Evolutionary conservation across 176 grass and related monocot genomes (phyloP).

Genomic region (Aegilops sharonensis): DNA sequence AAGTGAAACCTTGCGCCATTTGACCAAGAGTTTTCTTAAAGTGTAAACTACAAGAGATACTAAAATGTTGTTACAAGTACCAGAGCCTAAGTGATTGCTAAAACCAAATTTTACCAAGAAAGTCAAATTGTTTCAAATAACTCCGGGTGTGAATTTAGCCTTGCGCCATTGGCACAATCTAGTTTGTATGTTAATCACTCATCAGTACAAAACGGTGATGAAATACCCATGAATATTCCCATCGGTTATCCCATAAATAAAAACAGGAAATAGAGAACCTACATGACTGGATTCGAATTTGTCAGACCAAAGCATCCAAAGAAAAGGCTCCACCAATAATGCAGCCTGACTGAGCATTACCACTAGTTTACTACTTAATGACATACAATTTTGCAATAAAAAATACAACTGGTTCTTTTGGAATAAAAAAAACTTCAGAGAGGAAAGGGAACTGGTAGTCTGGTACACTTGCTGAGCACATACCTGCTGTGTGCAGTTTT

Average conservation of each 20-base stretch:
- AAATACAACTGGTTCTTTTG: background rate
- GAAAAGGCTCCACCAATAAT: background rate
- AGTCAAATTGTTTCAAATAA: too few relatives aligned
- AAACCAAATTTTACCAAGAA: too few relatives aligned
- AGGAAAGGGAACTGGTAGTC: conserved; percentile 15
- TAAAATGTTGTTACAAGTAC: too few relatives aligned
- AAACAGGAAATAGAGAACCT: background rate
- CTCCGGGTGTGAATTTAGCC: too few relatives aligned
- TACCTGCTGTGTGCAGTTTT: conserved; percentile 38
- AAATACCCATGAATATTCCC: background rate
- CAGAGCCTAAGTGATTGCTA: too few relatives aligned
- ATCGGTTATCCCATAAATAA: background rate
- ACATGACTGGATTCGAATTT: conserved; percentile 8
- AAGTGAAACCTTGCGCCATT: too few relatives aligned
- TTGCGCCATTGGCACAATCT: too few relatives aligned
- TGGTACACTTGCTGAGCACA: conserved; percentile 17
- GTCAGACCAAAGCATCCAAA: conserved; percentile 2
- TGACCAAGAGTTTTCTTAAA: too few relatives aligned
- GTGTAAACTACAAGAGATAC: too few relatives aligned
- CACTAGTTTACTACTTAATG: conserved; percentile 1
- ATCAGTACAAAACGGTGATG: background rate
- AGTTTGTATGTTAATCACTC: background rate
- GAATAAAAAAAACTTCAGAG: conserved; percentile 11
- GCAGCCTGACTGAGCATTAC: background rate
- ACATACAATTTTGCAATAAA: conserved; percentile 17